Base-by-base conservation (phyloP, 2,329 filamentous ascomycete species). In the Incumbomyces delicatus region DNA sequence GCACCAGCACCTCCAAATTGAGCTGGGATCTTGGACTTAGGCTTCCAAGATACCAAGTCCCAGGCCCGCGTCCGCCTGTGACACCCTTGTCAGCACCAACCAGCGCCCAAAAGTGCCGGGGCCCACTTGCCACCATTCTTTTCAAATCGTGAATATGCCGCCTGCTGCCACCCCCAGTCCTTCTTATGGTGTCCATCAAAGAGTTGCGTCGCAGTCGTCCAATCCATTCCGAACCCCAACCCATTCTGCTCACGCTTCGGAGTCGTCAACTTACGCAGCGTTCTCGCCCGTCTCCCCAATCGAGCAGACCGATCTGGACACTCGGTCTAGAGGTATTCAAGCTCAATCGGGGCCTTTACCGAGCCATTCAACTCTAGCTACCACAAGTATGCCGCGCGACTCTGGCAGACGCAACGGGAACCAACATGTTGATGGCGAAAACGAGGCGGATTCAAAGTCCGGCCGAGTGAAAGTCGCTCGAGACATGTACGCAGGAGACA, bases 401-500 rank as follows among this genome's bases (percentile, higher is more conserved):
- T 37, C 54, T 33, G 51, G 50, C 44, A 48, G 50, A 16, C 50
- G 51, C 8, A 52, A 57, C 46, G 55, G 48, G 27, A 52, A 48
- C 36, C 48, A 53, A 10, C 53, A 54, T 42, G 35, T 48, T 11
- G 32, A 29, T 13, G 36, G 41, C 16, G 42, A 50, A 12, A 33
- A 42, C 2, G 18, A 47, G 30, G 50, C 49, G 22, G 53, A 50
- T 31, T 20, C 44, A n/a, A 54, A 53, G 44, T 37, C 37, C 7
- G 35, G 44, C 31, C 40, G 44, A 41, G 53, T 55, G 32, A 56
- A 49, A 43, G 53, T 57, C 12, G 55, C 55, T n/a, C 54, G 51
- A 46, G 55, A 57, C 35, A 57, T 57, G 55, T 50, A 53, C 44
- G 49, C 53, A 43, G 55, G 53, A 20, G 53, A 49, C 2, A 48